A percentile compares a stretch with the other conserved stretches of the same genome.
Evolutionary conservation across 352 stramenopile genomes (phyloP).

Genomic region (Pythium aphanidermatum): DNA sequence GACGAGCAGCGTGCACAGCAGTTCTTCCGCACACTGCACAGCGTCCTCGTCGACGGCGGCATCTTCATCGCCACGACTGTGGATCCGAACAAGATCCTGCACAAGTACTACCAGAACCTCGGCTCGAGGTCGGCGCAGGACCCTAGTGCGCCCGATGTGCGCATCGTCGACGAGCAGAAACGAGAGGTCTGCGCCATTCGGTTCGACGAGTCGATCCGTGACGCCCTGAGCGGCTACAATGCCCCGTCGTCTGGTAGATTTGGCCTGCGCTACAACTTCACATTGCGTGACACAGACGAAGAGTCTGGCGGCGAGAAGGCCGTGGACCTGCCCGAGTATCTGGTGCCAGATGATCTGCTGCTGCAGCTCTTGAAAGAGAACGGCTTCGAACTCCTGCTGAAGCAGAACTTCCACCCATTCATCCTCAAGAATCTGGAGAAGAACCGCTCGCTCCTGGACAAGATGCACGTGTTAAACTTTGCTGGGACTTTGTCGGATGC

Average conservation of each 20-base stretch:
- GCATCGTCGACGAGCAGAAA: slow-evolving; percentile 65
- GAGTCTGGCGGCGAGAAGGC: slow-evolving; percentile 59
- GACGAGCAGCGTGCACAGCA: slow-evolving; percentile 81
- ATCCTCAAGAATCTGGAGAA: slow-evolving; percentile 68
- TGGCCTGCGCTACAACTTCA: slow-evolving; percentile 90
- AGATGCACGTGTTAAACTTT: slow-evolving; percentile 88
- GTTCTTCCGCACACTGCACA: slow-evolving; percentile 94
- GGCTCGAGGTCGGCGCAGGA: slow-evolving; percentile 20
- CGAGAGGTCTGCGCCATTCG: slow-evolving; percentile 75
- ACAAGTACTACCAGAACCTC: slow-evolving; percentile 79
- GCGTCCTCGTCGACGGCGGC: slow-evolving; percentile 89
- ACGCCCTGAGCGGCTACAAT: slow-evolving; percentile 35
- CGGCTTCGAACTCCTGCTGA: slow-evolving; percentile 68
- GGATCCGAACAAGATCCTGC: slow-evolving; percentile 89
- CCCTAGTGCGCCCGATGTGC: slow-evolving; percentile 38
- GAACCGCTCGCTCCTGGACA: slow-evolving; percentile 63
- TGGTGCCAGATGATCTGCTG: slow-evolving; percentile 83
- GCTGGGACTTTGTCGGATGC: slow-evolving; percentile 75
- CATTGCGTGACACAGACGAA: slow-evolving; percentile 72
- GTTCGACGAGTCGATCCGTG: slow-evolving; percentile 53
- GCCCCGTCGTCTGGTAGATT: slow-evolving; percentile 45
- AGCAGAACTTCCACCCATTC: slow-evolving; percentile 85
- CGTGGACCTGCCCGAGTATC: slow-evolving; percentile 88
- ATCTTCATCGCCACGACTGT: slow-evolving; percentile 97
- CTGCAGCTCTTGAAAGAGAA: slow-evolving; percentile 55